Evolutionary conservation across 1,284 basidiomycete genomes (phyloP).

Genomic region (Microbotryum saponariae): DNA sequence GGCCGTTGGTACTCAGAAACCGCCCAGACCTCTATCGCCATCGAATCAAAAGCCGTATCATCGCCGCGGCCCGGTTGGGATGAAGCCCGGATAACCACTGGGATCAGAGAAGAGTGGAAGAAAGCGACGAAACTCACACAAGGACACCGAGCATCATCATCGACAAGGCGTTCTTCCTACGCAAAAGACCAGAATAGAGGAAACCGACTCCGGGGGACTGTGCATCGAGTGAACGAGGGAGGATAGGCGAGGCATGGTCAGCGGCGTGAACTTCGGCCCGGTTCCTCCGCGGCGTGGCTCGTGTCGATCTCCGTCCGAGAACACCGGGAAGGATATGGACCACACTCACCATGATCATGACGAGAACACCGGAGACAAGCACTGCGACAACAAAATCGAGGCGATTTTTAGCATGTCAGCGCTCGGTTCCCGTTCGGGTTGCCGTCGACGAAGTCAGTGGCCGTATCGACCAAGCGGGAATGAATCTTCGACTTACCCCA

Average conservation of each 20-base stretch:
- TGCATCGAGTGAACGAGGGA: neutral
- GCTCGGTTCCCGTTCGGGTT: neutral
- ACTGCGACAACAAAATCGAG: too few species aligned
- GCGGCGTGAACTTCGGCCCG: neutral
- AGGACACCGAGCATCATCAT: slow-evolving; percentile 83
- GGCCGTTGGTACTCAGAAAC: too few species aligned
- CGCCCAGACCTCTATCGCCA: too few species aligned
- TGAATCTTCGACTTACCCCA: neutral
- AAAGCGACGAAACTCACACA: slow-evolving; percentile 38
- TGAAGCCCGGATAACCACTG: too few species aligned
- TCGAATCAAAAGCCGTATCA: too few species aligned
- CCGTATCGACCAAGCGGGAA: neutral
- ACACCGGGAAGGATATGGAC: neutral
- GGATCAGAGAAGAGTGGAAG: too few species aligned
- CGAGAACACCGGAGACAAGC: slow-evolving; percentile 42
- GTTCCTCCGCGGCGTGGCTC: neutral
- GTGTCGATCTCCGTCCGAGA: neutral
- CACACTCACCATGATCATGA: slow-evolving; percentile 66
- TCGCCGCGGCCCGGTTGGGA: too few species aligned
- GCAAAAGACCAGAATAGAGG: slow-evolving; percentile 24
- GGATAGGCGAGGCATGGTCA: neutral
- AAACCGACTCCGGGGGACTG: neutral
- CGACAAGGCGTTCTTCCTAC: slow-evolving; percentile 65
- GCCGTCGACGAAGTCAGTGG: neutral
- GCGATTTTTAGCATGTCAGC: slow-evolving; percentile 5